Percentiles rank a stretch among this genome's conserved stretches.
phyloP scores from a whole-genome alignment of 345 rosid species.

The Eucalyptus rudis region DNA sequence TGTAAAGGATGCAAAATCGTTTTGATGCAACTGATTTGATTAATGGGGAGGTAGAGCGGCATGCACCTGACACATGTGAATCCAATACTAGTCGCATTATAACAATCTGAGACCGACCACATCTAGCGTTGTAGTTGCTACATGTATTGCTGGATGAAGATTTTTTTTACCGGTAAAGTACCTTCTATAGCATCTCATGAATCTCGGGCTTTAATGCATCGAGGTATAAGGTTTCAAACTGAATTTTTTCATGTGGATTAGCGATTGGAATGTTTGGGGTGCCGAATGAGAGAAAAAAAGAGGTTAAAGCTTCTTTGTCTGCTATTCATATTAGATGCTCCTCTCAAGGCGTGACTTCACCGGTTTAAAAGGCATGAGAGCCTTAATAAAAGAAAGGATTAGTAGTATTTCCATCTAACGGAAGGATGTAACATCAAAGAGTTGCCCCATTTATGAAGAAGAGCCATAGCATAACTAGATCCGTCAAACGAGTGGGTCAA shows the following conservation, averaged over 20 bases:
- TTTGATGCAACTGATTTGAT: neutral
- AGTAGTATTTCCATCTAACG: neutral
- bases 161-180: too few species aligned
- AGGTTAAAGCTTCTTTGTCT: neutral
- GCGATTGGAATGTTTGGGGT: too few species aligned
- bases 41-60: neutral
- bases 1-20: neutral
- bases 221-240: too few species aligned
- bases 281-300: too few species aligned
- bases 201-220: too few species aligned
- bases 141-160: too few species aligned
- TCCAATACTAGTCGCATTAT: too few species aligned
- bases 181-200: too few species aligned
- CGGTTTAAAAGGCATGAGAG: neutral
- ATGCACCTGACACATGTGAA: neutral
- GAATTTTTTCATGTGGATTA: too few species aligned
- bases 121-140: too few species aligned
- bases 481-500: rapidly evolving
- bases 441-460: neutral
- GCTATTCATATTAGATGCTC: neutral
- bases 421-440: too few species aligned
- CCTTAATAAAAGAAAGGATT: neutral
- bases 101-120: too few species aligned
- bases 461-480: rapidly evolving
- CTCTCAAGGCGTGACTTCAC: neutral